A percentile compares a stretch with the other conserved stretches of the same genome.
phyloP scores from a whole-genome alignment of 371 early-diverging fungal genomes.

The Syncephalastrum racemosum region DNA sequence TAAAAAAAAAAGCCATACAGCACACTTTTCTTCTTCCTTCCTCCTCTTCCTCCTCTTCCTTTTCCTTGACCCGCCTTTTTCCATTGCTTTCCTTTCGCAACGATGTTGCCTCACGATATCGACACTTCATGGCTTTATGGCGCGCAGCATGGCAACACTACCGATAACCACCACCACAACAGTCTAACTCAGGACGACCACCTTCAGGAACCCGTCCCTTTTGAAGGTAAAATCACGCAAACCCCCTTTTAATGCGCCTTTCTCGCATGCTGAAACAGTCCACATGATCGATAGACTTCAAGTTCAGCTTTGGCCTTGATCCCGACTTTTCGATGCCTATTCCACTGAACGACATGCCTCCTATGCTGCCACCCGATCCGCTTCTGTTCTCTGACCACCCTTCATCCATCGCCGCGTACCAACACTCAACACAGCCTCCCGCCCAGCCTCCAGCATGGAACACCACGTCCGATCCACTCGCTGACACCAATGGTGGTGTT shows the following conservation, averaged over 20 bases:
- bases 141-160: background rate
- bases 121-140: background rate
- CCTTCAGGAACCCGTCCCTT: conserved; percentile 48
- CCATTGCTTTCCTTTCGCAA: conserved; percentile 5
- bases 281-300: conserved; percentile 32
- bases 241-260: conserved; percentile 1
- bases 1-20: conserved; percentile 8
- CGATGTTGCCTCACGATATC: conserved; percentile 13
- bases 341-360: conserved; percentile 35
- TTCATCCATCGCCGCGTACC: background rate
- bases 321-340: conserved; percentile 49
- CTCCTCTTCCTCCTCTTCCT: conserved; percentile 2
- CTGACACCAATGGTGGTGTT: conserved; percentile 15
- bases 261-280: background rate
- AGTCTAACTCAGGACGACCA: conserved; percentile 19
- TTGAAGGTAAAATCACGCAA: conserved; percentile 45
- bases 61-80: conserved; percentile 1
- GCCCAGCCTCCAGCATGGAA: conserved; percentile 8
- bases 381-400: background rate
- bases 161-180: conserved; percentile 11
- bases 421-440: conserved; percentile 9
- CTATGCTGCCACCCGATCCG: conserved; percentile 18
- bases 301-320: conserved; percentile 49
- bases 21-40: background rate
- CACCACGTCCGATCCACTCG: background rate